Evolutionary conservation across 2,329 filamentous ascomycete genomes (phyloP).

Genomic region (Onygenales sp.): DNA sequence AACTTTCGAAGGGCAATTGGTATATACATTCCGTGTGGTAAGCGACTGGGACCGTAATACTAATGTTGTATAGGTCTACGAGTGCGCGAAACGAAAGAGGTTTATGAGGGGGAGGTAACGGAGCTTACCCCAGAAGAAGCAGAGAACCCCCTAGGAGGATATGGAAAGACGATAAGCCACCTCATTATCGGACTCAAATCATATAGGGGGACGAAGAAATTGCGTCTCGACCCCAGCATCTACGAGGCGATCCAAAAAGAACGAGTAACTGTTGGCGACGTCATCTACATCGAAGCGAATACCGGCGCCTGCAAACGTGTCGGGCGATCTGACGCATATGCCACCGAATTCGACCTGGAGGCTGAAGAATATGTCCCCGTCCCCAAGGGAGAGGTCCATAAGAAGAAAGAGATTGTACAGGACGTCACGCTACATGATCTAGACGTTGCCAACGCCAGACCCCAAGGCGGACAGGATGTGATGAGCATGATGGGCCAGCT

Average conservation of each 20-base stretch:
- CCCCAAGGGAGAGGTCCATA: conserved; percentile 97
- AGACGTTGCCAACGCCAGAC: conserved; percentile 88
- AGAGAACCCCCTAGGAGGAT: conserved; percentile 92
- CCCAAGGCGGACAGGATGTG: conserved; percentile 95
- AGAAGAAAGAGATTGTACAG: conserved; percentile 99
- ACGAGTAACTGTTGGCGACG: conserved; percentile 88
- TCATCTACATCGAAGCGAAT: conserved; percentile 98
- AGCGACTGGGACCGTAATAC: not conserved
- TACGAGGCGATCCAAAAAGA: conserved; percentile 99
- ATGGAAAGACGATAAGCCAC: conserved; percentile 95
- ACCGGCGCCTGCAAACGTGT: conserved; percentile 97
- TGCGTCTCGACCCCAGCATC: conserved; percentile 92
- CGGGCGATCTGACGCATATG: conserved; percentile 90
- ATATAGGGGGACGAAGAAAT: conserved; percentile 93
- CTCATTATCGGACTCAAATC: conserved; percentile 91
- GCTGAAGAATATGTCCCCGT: conserved; percentile 98
- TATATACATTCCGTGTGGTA: conserved; percentile 20
- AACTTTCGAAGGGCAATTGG: conserved; percentile 97
- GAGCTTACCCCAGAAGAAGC: conserved; percentile 96
- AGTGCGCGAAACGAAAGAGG: conserved; percentile 97
- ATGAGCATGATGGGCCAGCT: conserved; percentile 99
- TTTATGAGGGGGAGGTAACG: conserved; percentile 97
- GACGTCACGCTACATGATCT: conserved; percentile 96
- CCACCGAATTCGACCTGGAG: conserved; percentile 96
- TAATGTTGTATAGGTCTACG: conserved; percentile 51